Evolutionary conservation across 208 protist species (phyloP).

Genomic region (Porcisia hertigi): DNA sequence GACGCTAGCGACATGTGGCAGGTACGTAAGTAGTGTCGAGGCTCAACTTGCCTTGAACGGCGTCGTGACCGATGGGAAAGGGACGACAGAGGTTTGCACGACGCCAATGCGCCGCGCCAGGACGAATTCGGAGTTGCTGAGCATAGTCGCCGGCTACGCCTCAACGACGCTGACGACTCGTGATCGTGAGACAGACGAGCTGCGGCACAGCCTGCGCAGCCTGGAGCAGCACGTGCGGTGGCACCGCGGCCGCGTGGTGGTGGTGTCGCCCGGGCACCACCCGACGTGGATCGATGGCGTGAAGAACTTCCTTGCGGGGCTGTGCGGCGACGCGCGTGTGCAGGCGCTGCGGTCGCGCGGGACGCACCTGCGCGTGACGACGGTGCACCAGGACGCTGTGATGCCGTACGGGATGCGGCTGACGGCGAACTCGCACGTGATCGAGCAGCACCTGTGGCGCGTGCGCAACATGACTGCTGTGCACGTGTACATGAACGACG

Average conservation of each 20-base stretch:
- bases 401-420: constrained; percentile 59
- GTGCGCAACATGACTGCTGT: constrained; percentile 51
- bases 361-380: constrained; percentile 54
- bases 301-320: constrained; percentile 52
- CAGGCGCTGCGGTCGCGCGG: constrained; percentile 26
- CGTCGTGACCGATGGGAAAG: constrained; percentile 20
- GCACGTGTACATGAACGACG: constrained; percentile 77
- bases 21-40: constrained; percentile 12
- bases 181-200: constrained; percentile 86
- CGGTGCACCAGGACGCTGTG: constrained; percentile 67
- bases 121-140: constrained; percentile 17
- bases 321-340: constrained; percentile 29
- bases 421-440: constrained; percentile 52
- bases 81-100: constrained; percentile 22
- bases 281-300: constrained; percentile 86
- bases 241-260: constrained; percentile 88
- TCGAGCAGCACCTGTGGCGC: constrained; percentile 68
- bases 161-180: constrained; percentile 1
- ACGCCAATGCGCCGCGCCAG: constrained; percentile 21
- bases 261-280: constrained; percentile 96
- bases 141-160: constrained; percentile 9
- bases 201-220: constrained; percentile 94
- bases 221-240: constrained; percentile 93
- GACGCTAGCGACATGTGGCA: constrained; percentile 15
- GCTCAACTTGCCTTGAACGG: constrained; percentile 20